These are phyloP conservation scores for Artomyces pyxidatus DNA, from an alignment of 768 basidiomycete species.

Conservation along the genomic window DNA sequence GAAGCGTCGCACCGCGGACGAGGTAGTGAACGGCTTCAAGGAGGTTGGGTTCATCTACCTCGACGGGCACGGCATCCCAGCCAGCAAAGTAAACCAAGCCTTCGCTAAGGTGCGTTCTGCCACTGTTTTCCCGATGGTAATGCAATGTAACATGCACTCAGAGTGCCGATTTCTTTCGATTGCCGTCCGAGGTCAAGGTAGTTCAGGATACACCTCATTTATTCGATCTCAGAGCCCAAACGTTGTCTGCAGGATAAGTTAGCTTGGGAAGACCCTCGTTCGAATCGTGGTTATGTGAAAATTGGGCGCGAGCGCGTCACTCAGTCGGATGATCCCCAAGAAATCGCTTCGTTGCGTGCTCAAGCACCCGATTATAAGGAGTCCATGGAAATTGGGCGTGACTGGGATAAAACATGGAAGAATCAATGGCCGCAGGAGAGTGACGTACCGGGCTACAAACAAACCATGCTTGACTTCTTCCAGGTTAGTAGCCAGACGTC, in stretches of 20 bases:
- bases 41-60: constrained; percentile 79
- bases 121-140: too few species aligned
- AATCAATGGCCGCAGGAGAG: constrained; percentile 73
- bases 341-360: constrained; percentile 66
- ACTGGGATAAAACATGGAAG: constrained; percentile 70
- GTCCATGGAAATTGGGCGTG: constrained; percentile 83
- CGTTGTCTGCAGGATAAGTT: constrained; percentile 38
- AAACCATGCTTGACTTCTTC: constrained; percentile 70
- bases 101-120: constrained; percentile 50
- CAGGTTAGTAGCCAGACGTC: constrained; percentile 30
- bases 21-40: constrained; percentile 72
- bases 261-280: constrained; percentile 78
- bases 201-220: not conserved
- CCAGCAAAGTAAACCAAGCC: constrained; percentile 44
- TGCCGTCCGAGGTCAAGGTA: constrained; percentile 59
- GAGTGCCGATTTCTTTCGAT: constrained; percentile 70
- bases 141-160: constrained; percentile 26
- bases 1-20: constrained; percentile 53
- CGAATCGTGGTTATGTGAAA: constrained; percentile 79
- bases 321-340: constrained; percentile 56
- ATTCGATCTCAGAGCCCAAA: not conserved
- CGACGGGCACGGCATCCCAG: constrained; percentile 60
- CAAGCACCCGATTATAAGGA: constrained; percentile 80
- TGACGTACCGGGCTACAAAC: constrained; percentile 59
- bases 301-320: constrained; percentile 80